A percentile compares a stretch with the other conserved stretches of the same genome.
Conservation (phyloP, 1,284 basidiomycete genomes). For the Cutaneotrichosporon sp. region DNA sequence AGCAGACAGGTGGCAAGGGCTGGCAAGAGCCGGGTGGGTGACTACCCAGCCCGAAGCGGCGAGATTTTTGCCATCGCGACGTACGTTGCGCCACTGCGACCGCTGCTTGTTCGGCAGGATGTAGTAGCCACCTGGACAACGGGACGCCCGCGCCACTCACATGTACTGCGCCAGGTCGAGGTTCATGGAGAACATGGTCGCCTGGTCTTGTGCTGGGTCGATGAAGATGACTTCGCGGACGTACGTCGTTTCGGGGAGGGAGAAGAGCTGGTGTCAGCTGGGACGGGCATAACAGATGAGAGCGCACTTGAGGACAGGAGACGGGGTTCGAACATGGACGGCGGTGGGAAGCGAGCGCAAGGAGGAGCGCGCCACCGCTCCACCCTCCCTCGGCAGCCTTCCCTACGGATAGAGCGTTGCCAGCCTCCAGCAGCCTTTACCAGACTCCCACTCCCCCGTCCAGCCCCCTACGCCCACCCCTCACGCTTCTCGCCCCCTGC, state of each 20-base stretch:
- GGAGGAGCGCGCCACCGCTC: too few relatives aligned
- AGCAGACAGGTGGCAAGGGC: neutral
- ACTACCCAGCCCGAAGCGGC: neutral
- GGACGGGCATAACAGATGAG: too few relatives aligned
- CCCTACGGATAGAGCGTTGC: too few relatives aligned
- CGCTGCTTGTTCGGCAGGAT: too few relatives aligned
- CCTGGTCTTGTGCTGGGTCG: conserved; percentile 67
- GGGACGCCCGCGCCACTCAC: conserved; percentile 31
- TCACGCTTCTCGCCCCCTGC: neutral
- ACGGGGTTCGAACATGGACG: neutral
- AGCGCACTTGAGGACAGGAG: neutral
- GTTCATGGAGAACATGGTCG: conserved; percentile 83
- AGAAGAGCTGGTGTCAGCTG: conserved; percentile 36
- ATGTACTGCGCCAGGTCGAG: conserved; percentile 75
- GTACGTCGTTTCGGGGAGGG: conserved; percentile 74
- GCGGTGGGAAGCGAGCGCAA: neutral
- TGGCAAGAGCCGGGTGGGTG: neutral
- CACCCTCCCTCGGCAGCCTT: too few relatives aligned
- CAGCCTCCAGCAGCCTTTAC: too few relatives aligned
- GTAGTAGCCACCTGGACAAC: too few relatives aligned
- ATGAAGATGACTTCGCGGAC: conserved; percentile 91
- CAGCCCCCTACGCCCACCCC: neutral
- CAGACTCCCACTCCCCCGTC: neutral
- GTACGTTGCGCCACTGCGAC: too few relatives aligned
- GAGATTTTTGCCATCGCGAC: neutral